A percentile compares a stretch with the other conserved stretches of the same genome.
Evolutionary conservation across 495 filamentous ascomycete genomes (phyloP).

Genomic region (Penicillium odoratum): DNA sequence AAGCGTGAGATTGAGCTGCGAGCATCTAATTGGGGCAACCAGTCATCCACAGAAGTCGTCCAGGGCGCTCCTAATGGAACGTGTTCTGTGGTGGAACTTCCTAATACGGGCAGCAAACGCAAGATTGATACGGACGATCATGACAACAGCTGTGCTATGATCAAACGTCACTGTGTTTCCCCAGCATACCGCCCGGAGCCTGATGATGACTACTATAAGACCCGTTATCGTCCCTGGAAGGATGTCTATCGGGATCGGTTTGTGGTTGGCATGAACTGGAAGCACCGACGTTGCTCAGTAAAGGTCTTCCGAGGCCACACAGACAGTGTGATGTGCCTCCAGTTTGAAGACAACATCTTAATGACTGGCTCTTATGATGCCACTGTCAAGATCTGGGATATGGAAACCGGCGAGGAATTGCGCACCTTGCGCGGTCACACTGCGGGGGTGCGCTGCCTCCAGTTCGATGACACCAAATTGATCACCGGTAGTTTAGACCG

Average conservation of each 20-base stretch:
- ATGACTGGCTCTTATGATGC: conserved; percentile 94
- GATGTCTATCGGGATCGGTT: conserved; percentile 87
- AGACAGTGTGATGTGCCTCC: conserved; percentile 94
- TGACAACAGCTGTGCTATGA: conserved; percentile 32
- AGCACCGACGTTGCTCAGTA: conserved; percentile 82
- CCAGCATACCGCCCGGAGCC: conserved; percentile 25
- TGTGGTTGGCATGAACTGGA: conserved; percentile 94
- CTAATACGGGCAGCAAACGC: conserved; percentile 37
- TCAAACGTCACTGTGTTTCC: conserved; percentile 39
- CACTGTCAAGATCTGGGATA: conserved; percentile 95
- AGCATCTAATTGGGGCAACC: conserved; percentile 53
- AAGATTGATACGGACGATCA: conserved; percentile 29
- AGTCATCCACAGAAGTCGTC: conserved; percentile 22
- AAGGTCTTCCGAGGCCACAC: conserved; percentile 83
- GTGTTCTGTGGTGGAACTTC: conserved; percentile 21
- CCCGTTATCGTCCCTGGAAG: conserved; percentile 77
- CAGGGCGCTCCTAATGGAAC: conserved; percentile 20
- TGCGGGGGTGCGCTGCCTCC: conserved; percentile 79
- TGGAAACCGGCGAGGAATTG: conserved; percentile 81
- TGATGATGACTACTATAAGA: conserved; percentile 47
- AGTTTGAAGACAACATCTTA: conserved; percentile 91
- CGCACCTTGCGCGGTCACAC: conserved; percentile 81
- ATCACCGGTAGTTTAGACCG: conserved; percentile 81
- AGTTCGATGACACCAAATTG: conserved; percentile 89
- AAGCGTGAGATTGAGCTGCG: conserved; percentile 81